Conservation (phyloP, 106 monocot genomes). For the Vanilla planifolia region DNA sequence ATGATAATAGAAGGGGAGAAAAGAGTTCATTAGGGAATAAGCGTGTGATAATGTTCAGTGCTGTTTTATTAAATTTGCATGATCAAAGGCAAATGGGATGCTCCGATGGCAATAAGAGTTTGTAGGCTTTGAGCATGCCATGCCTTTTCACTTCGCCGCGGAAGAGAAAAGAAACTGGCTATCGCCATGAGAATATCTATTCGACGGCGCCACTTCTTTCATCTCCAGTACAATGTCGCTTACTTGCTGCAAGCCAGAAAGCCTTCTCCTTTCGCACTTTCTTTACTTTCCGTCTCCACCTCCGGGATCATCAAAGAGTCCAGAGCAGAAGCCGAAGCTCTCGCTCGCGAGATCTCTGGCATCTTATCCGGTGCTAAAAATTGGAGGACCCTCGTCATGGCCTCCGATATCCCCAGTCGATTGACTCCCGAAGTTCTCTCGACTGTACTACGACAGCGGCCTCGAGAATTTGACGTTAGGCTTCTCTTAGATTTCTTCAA, state of each 20-base stretch:
- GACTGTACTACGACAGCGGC: slow-evolving; percentile 5
- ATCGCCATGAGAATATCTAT: neutral
- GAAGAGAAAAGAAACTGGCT: no score
- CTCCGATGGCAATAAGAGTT: no score
- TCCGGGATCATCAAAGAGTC: slow-evolving; percentile 2
- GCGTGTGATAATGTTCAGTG: no score
- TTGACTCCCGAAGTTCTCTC: slow-evolving; percentile 27
- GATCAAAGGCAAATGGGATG: no score
- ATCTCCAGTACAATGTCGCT: no score
- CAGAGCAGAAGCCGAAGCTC: neutral
- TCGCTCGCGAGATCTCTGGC: slow-evolving; percentile 17
- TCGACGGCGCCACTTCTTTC: neutral
- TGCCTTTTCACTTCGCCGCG: no score
- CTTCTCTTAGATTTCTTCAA: slow-evolving; percentile 65
- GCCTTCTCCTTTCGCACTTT: neutral
- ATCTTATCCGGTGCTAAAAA: slow-evolving; percentile 11
- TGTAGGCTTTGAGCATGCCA: no score
- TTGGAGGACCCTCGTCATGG: slow-evolving; percentile 27
- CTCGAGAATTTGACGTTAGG: slow-evolving; percentile 7
- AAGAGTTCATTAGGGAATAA: no score
- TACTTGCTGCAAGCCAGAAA: neutral
- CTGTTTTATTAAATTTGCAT: no score
- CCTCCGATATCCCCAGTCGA: slow-evolving; percentile 17
- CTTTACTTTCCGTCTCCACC: slow-evolving; percentile 1
- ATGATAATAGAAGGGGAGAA: no score